Evolutionary conservation across 2,329 filamentous ascomycete species (phyloP).

Genomic region (Rutstroemia sydowiana): DNA sequence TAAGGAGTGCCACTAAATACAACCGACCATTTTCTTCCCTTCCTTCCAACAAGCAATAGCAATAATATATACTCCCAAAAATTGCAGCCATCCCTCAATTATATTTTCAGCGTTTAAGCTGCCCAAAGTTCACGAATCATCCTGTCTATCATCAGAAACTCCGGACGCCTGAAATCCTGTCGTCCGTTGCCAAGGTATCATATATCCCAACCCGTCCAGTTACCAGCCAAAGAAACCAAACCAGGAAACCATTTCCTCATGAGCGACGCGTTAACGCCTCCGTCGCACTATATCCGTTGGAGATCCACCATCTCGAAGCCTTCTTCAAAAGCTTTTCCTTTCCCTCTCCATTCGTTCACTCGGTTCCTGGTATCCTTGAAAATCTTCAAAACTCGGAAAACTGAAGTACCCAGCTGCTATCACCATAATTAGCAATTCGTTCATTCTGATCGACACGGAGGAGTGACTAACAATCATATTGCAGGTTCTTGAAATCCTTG

Average conservation of each 20-base stretch:
- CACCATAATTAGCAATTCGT: conserved; percentile 9
- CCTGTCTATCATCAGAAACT: background rate
- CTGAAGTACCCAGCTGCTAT: conserved; percentile 56
- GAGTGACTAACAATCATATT: conserved; percentile 7
- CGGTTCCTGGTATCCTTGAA: conserved; percentile 44
- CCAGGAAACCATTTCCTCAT: conserved; percentile 1
- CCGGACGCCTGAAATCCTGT: conserved; percentile 2
- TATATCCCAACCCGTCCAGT: conserved; percentile 1
- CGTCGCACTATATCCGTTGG: background rate
- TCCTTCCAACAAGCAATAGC: no score
- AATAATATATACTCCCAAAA: conserved; percentile 1
- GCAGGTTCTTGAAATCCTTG: conserved; percentile 7
- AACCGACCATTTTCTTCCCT: background rate
- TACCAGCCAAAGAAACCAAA: conserved; percentile 4
- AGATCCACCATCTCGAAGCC: background rate
- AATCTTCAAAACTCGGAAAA: conserved; percentile 67
- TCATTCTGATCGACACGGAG: background rate
- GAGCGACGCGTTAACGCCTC: background rate
- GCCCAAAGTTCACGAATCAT: background rate
- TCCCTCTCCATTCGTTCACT: conserved; percentile 20
- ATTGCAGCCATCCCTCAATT: background rate
- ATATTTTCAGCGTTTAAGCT: background rate
- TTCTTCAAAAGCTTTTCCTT: conserved; percentile 3
- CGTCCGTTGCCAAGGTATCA: conserved; percentile 2
- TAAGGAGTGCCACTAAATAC: conserved; percentile 8